Conservation (phyloP, 371 early-diverging fungal genomes). For the Mucor velutinosus region DNA sequence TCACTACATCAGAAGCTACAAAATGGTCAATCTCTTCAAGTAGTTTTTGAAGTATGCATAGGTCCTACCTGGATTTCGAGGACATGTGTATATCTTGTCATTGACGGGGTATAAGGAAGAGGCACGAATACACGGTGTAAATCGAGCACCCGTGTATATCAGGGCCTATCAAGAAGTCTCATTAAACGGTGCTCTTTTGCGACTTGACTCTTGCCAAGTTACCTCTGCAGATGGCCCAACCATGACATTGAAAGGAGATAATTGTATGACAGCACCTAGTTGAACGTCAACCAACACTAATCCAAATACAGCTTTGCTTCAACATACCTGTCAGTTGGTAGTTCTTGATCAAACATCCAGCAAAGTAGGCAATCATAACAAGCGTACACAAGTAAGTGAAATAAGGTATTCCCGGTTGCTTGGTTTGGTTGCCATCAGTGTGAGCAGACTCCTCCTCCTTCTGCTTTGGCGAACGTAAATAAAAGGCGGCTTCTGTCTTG, state of each 20-base stretch:
- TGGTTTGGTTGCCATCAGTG: background rate
- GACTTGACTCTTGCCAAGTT: background rate
- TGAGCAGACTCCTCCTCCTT: background rate
- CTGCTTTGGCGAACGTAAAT: background rate
- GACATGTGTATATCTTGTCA: background rate
- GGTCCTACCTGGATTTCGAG: background rate
- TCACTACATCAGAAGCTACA: background rate
- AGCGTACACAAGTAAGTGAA: background rate
- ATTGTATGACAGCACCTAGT: slow-evolving; percentile 33
- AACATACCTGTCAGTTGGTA: slow-evolving; percentile 6
- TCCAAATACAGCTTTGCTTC: background rate
- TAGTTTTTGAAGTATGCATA: background rate
- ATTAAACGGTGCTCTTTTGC: background rate
- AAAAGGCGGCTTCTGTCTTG: background rate
- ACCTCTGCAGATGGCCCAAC: slow-evolving; percentile 50
- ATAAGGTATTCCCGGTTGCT: background rate
- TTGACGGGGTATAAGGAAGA: background rate
- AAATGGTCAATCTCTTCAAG: background rate
- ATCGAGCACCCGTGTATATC: slow-evolving; percentile 46
- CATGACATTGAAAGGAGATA: slow-evolving; percentile 48
- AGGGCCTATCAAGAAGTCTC: slow-evolving; percentile 22
- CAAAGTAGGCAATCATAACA: slow-evolving; percentile 10
- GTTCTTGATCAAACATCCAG: background rate
- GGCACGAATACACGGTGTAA: slow-evolving; percentile 46
- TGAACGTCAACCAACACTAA: background rate